phyloP scores from a whole-genome alignment of 192 early-diverging fungal species.

The Phlyctochytrium planicorne region DNA sequence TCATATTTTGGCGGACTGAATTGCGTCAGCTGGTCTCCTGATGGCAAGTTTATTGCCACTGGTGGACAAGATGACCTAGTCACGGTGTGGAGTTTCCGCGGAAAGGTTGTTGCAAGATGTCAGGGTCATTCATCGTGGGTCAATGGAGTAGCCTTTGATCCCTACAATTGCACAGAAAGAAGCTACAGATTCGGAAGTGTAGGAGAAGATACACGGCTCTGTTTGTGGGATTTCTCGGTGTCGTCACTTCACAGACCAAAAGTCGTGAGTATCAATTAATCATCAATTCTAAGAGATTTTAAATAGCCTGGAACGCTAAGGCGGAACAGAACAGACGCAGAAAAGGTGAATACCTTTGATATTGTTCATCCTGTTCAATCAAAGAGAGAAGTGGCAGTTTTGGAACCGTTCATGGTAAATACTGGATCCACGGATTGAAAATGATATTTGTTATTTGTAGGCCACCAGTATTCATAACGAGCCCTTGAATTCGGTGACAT shows the following conservation, averaged over 20 bases:
- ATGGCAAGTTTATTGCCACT: constrained; percentile 67
- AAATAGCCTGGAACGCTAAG: constrained; percentile 28
- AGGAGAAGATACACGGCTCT: constrained; percentile 74
- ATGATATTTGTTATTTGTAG: constrained; percentile 21
- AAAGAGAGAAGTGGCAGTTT: constrained; percentile 57
- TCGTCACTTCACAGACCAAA: constrained; percentile 74
- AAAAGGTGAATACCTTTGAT: constrained; percentile 20
- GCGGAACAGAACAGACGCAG: constrained; percentile 31
- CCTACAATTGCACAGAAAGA: constrained; percentile 70
- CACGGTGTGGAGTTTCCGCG: constrained; percentile 82
- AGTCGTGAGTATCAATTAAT: constrained; percentile 20
- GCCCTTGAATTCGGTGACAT: constrained; percentile 59
- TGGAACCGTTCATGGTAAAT: constrained; percentile 68
- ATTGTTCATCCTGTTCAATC: constrained; percentile 41
- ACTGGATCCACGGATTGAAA: neutral
- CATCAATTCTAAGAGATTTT: constrained; percentile 23
- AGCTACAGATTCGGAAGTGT: constrained; percentile 87
- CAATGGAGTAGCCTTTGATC: constrained; percentile 81
- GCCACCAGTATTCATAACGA: constrained; percentile 59
- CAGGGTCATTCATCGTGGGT: constrained; percentile 90
- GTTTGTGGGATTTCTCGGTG: constrained; percentile 94
- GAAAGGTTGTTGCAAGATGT: constrained; percentile 79
- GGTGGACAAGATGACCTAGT: constrained; percentile 94
- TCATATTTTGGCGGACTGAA: constrained; percentile 86
- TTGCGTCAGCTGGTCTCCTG: constrained; percentile 89